These are phyloP conservation scores for Rhodosporidiobolus sp. DNA, from an alignment of 768 basidiomycete species.

Conservation along the genomic window DNA sequence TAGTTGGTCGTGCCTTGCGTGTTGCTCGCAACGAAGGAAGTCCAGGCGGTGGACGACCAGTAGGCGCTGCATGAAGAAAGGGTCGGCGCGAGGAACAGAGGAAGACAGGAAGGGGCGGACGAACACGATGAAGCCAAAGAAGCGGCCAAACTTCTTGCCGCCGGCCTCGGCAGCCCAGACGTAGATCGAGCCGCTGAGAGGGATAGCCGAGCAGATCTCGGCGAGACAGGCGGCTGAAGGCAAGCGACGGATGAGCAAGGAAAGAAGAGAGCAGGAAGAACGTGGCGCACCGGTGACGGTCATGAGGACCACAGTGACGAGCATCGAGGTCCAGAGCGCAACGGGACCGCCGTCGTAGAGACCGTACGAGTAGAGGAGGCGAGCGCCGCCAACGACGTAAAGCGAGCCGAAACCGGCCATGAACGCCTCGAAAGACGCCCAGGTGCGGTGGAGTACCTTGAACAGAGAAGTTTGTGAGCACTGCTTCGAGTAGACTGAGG, in stretches of 20 bases:
- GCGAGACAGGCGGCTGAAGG: constrained; percentile 68
- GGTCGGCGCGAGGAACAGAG: not conserved
- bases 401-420: constrained; percentile 83
- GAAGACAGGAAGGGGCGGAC: not conserved
- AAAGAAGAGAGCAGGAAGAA: not conserved
- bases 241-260: not conserved
- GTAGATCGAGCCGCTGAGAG: constrained; percentile 71
- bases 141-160: constrained; percentile 77
- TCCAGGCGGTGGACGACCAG: constrained; percentile 95
- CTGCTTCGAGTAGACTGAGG: constrained; percentile 8
- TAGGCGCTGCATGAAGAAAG: constrained; percentile 58
- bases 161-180: constrained; percentile 93
- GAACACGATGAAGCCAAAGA: constrained; percentile 75
- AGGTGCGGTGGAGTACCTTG: constrained; percentile 80
- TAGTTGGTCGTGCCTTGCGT: constrained; percentile 89
- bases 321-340: constrained; percentile 76
- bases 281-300: constrained; percentile 58
- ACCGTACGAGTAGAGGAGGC: constrained; percentile 75
- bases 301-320: constrained; percentile 82
- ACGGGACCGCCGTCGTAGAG: constrained; percentile 80
- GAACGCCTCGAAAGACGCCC: constrained; percentile 79
- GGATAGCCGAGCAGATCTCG: constrained; percentile 81
- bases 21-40: constrained; percentile 84
- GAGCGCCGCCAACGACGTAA: constrained; percentile 73
- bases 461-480: not conserved